phyloP scores from a whole-genome alignment of 345 rosid species.

The Anastatica hierochuntica region DNA sequence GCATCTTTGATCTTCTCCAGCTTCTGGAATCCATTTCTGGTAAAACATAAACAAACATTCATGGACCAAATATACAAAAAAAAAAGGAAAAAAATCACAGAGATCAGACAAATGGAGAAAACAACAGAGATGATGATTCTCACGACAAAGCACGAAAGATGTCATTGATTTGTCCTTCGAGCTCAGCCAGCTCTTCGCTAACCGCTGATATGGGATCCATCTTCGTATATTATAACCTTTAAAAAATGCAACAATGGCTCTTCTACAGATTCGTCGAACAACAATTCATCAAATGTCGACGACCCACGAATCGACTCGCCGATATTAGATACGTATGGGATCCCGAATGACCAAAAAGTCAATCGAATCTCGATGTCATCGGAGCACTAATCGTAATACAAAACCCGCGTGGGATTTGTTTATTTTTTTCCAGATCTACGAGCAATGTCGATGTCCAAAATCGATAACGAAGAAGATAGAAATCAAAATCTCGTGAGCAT shows the following conservation, averaged over 20 bases:
- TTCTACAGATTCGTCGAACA: not conserved
- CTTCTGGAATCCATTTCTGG: constrained; percentile 91
- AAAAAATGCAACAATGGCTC: not conserved
- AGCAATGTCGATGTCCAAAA: too few relatives aligned
- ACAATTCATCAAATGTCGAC: not conserved
- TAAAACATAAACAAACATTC: not conserved
- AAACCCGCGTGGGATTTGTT: too few relatives aligned
- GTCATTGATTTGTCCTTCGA: constrained; percentile 82
- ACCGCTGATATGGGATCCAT: constrained; percentile 58
- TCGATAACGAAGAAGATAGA: too few relatives aligned
- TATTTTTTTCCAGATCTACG: too few relatives aligned
- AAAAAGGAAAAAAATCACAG: not conserved
- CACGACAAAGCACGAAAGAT: constrained; percentile 81
- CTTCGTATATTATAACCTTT: not conserved
- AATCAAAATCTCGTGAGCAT: too few relatives aligned
- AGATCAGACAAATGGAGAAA: not conserved
- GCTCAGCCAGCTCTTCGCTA: constrained; percentile 78
- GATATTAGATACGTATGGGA: not conserved
- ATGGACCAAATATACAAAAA: too few relatives aligned
- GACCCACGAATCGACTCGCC: not conserved
- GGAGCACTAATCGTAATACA: too few relatives aligned
- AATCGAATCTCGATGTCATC: too few relatives aligned
- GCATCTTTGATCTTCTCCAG: constrained; percentile 91
- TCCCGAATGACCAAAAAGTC: too few relatives aligned
- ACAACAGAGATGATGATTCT: constrained; percentile 19